Base-by-base conservation (phyloP, 1,284 basidiomycete genomes). In the Ustilago curta region DNA sequence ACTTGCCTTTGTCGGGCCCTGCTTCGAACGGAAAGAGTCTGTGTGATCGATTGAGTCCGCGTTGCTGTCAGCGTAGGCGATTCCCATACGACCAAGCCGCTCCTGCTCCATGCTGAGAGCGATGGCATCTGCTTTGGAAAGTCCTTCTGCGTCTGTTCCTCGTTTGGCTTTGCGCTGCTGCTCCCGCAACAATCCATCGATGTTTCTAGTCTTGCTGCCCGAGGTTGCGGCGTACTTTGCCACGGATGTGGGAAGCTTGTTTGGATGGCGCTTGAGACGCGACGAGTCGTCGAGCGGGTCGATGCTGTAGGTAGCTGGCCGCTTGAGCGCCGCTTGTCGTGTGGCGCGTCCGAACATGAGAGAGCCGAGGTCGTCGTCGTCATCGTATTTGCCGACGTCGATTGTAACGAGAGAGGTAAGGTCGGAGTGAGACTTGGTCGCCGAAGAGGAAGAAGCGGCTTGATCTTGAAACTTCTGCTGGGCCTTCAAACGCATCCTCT, bases 31-130 rank as follows among this genome's bases (percentile, higher is more conserved):
- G 12, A 43, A 21, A 11, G 32, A 56, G 9, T 4, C 1, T 11
- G 31, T 7, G 12, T 18, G 21, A 42, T 35, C 27, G 19, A 50
- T 40, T 3, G 23, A n/a, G 21, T 35, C 27, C 3, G 43, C 31
- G 8, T 32, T 37, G 8, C 12, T 35, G n/a, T 54, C 42, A 8
- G 40, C 11, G 21, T 51, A 60, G 3, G 64, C 37, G 39, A 74
- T 69, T 18, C 71, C 71, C 49, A 69, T 60, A 21, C 47, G 47
- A 4, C 44, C 50, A 1, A 74, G 53, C 29, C 71, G 57, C 40
- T 74, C 66, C 25, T 59, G 58, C 55, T 74, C 71, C 66, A 74
- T 74, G 55, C 42, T 66, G 3, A 21, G 29, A 14, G 71, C 71
- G 21, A 74, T 74, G 0, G 47, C 71, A 14, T 74, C 71, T 44